Conservation (phyloP, 2,329 filamentous ascomycete genomes). For the Claviceps quebecensis region DNA sequence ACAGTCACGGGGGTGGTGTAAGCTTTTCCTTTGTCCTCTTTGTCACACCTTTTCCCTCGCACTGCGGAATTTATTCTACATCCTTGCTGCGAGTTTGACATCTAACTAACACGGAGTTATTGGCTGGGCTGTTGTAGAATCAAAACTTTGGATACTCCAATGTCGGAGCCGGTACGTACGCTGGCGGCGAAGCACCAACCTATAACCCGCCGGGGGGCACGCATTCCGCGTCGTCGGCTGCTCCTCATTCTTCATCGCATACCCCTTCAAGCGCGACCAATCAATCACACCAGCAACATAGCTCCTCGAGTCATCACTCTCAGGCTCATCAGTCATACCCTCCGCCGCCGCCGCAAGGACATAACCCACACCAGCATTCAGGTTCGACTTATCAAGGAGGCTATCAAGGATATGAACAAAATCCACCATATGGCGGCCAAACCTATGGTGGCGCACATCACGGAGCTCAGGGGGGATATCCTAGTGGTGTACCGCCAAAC, state of each 20-base stretch:
- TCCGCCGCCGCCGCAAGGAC: conserved; percentile 8
- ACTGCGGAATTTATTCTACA: not conserved
- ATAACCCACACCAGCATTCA: conserved; percentile 10
- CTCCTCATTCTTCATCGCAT: conserved; percentile 11
- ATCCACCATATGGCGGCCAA: conserved; percentile 11
- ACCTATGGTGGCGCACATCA: conserved; percentile 11
- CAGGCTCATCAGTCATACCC: conserved; percentile 11
- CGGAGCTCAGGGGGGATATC: conserved; percentile 13
- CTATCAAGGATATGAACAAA: conserved; percentile 5
- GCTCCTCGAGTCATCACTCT: conserved; percentile 10
- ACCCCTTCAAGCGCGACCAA: conserved; percentile 12
- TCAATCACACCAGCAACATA: conserved; percentile 15
- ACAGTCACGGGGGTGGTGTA: conserved; percentile 13
- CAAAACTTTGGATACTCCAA: conserved; percentile 52
- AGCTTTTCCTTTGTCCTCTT: not conserved
- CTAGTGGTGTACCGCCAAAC: conserved; percentile 7
- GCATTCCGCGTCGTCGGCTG: conserved; percentile 12
- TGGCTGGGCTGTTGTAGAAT: conserved; percentile 18
- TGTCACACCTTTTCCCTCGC: not conserved
- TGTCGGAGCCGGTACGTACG: conserved; percentile 40
- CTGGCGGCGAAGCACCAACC: conserved; percentile 45
- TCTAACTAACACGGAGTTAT: conserved; percentile 5
- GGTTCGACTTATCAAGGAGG: conserved; percentile 1
- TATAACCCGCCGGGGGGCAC: conserved; percentile 22
- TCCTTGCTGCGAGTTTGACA: not conserved